Evolutionary conservation across 2,329 filamentous ascomycete species (phyloP).

Genomic region (Westerdykella ornata): DNA sequence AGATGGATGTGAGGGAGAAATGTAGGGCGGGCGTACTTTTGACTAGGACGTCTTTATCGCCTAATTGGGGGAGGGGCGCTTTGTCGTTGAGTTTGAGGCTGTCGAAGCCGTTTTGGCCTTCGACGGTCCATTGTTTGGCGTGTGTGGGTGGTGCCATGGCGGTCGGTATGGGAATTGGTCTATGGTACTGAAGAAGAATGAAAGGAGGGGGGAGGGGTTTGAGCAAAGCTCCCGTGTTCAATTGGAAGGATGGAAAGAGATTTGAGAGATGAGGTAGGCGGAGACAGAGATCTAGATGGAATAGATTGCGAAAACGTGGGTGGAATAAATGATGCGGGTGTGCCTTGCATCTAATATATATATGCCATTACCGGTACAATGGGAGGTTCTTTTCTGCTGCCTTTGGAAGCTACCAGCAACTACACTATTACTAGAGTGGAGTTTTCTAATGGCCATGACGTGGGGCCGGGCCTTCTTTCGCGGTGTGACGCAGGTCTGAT

Average conservation of each 20-base stretch:
- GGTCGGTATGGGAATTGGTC: not conserved
- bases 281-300: not conserved
- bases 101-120: slow-evolving; percentile 53
- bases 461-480: too few species aligned
- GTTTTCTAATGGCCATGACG: not conserved
- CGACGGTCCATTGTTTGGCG: slow-evolving; percentile 53
- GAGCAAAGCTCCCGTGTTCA: too few species aligned
- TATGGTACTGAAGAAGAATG: not conserved
- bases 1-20: too few species aligned
- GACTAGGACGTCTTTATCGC: slow-evolving; percentile 66
- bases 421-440: not conserved
- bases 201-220: too few species aligned
- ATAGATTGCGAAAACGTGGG: not conserved
- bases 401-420: not conserved
- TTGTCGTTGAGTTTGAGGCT: slow-evolving; percentile 51
- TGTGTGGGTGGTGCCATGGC: slow-evolving; percentile 39
- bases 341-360: too few species aligned
- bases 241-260: too few species aligned
- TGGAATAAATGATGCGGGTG: too few species aligned
- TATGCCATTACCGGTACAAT: too few species aligned
- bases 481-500: too few species aligned
- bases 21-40: slow-evolving; percentile 41
- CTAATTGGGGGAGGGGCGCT: slow-evolving; percentile 52
- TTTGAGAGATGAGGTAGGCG: too few species aligned
- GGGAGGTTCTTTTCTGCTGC: too few species aligned